Conservation (phyloP, 2,329 filamentous ascomycete genomes). For the Helotiales sp. region DNA sequence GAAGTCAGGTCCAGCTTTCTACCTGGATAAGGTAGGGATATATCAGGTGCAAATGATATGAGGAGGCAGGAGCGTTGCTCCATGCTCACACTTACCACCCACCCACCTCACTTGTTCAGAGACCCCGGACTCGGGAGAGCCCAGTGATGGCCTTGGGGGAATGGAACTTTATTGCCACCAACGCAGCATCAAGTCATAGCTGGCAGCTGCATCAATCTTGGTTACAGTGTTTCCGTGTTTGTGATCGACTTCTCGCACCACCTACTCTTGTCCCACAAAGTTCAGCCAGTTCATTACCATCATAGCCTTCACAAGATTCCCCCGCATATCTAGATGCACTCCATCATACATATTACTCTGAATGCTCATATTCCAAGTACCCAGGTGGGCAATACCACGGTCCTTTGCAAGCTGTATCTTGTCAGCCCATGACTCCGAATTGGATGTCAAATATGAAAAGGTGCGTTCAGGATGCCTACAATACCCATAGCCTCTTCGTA, state of each 20-base stretch:
- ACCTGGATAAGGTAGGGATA: no score
- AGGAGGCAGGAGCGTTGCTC: no score
- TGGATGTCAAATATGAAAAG: background rate
- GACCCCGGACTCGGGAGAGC: no score
- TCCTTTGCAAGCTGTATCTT: constrained; percentile 15
- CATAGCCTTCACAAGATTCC: constrained; percentile 55
- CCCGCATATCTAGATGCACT: constrained; percentile 53
- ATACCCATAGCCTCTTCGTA: constrained; percentile 48
- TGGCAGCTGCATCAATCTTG: background rate
- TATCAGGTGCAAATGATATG: no score
- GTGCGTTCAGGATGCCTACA: constrained; percentile 30
- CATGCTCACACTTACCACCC: no score
- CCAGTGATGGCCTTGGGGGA: no score
- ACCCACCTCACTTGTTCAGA: no score
- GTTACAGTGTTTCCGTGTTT: background rate
- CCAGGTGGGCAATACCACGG: constrained; percentile 51
- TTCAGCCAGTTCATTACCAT: constrained; percentile 55
- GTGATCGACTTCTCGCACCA: background rate
- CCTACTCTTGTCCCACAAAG: constrained; percentile 29
- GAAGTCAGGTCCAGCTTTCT: no score
- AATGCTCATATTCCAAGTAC: constrained; percentile 57
- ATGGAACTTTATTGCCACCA: no score
- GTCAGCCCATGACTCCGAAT: background rate
- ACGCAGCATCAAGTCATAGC: no score
- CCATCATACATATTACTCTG: constrained; percentile 54